Percentiles rank a stretch among this genome's conserved stretches.
Conservation (phyloP, 2,329 filamentous ascomycete species). For the Pseudogymnoascus destructans region DNA sequence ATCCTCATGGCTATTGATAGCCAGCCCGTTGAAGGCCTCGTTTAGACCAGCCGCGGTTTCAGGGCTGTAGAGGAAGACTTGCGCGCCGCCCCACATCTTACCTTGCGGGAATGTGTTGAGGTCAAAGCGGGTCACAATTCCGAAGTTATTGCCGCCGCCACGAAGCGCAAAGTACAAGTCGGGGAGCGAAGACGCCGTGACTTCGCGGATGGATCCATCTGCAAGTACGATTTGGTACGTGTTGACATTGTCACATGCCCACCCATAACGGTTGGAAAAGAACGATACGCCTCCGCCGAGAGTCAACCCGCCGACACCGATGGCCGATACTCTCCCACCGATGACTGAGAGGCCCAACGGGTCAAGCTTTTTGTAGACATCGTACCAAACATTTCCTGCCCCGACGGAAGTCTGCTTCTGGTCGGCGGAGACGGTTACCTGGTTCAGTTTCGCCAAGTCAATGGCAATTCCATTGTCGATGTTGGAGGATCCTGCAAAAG, state of each 20-base stretch:
- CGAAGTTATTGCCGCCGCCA: conserved; percentile 45
- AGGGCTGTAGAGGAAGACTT: background rate
- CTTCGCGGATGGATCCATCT: conserved; percentile 21
- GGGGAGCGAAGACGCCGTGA: conserved; percentile 18
- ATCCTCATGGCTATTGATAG: conserved; percentile 13
- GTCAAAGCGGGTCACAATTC: conserved; percentile 35
- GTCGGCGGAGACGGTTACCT: conserved; percentile 21
- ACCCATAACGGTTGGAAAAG: conserved; percentile 17
- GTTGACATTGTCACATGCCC: conserved; percentile 17
- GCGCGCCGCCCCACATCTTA: conserved; percentile 13
- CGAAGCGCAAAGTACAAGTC: conserved; percentile 42
- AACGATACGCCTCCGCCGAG: conserved; percentile 19
- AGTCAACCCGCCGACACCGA: conserved; percentile 17
- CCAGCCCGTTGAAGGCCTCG: background rate
- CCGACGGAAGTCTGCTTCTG: conserved; percentile 26
- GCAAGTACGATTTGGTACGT: conserved; percentile 24
- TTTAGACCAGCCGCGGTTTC: background rate
- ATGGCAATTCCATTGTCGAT: conserved; percentile 37
- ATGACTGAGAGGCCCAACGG: conserved; percentile 24
- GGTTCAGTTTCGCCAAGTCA: conserved; percentile 29
- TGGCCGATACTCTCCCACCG: conserved; percentile 27
- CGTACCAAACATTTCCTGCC: conserved; percentile 28
- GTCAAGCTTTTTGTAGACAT: conserved; percentile 29
- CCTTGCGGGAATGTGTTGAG: conserved; percentile 27
- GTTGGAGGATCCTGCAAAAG: conserved; percentile 35